Percentiles rank a stretch among this genome's conserved stretches.
Evolutionary conservation across 2,329 filamentous ascomycete genomes (phyloP).

Genomic region (Ceratocystis colombiana): DNA sequence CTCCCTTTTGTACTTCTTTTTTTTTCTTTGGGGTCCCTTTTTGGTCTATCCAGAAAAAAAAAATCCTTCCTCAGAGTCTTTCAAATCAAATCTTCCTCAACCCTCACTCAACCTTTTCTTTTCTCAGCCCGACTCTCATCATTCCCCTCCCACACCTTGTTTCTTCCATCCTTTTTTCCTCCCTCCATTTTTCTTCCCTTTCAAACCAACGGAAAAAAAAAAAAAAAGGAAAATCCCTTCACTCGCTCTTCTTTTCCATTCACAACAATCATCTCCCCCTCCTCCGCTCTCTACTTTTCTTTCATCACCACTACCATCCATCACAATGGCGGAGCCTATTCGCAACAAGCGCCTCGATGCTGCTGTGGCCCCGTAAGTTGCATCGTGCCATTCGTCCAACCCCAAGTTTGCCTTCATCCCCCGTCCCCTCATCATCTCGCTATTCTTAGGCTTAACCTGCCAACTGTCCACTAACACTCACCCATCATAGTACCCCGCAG

Average conservation of each 20-base stretch:
- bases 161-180: constrained; percentile 29
- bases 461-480: constrained; percentile 20
- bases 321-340: constrained; percentile 51
- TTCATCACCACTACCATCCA: constrained; percentile 28
- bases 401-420: constrained; percentile 21
- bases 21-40: background rate
- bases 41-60: constrained; percentile 4
- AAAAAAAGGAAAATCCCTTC: background rate
- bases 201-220: constrained; percentile 25
- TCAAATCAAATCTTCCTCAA: constrained; percentile 17
- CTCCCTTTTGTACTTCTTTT: background rate
- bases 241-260: constrained; percentile 17
- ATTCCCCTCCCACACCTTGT: constrained; percentile 31
- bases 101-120: constrained; percentile 22
- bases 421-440: constrained; percentile 5
- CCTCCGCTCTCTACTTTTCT: constrained; percentile 26
- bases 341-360: constrained; percentile 52
- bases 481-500: constrained; percentile 69
- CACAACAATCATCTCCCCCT: background rate
- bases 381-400: background rate
- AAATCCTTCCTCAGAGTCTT: constrained; percentile 17
- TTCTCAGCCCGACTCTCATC: constrained; percentile 23
- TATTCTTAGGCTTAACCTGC: background rate
- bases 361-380: constrained; percentile 49
- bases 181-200: constrained; percentile 30